Evolutionary conservation across 805 yeast species (phyloP), one percentile per base, ranked within the genome.

Genomic region (Metschnikowia noctiluminum): DNA sequence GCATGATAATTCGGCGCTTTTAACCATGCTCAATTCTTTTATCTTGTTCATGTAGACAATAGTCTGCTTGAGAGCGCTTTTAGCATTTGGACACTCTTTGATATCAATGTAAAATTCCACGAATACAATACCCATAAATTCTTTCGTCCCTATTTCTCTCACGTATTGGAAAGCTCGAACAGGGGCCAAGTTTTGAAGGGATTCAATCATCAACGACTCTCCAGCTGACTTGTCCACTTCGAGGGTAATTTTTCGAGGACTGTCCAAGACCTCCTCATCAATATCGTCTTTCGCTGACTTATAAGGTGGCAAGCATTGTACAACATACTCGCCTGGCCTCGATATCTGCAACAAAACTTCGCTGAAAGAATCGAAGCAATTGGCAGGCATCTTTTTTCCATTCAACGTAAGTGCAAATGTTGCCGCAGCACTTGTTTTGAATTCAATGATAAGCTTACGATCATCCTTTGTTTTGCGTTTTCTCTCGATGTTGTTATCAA

Each of bases 121-220:
- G 65, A 84, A 84, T 2, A 80, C 85, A 26, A 81, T 60, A 0
- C 89, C 89, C 50, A 72, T 66, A 1, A 82, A 73, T n/a, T 71
- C 74, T 41, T 73, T 75, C 2, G 81, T 68, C 6, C 76, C 70
- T 38, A 71, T 70, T 51, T 80, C 82, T 12, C 73, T 62, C 13
- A 82, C 55, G 15, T 80, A 55, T 36, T 73, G 70, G 36, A 81
- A 66, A 0, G 69, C 64, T 21, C 62, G 60, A 1, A 83, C 54
- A 12, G 63, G 62, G 1, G 78, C 79, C 46, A 75, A 68, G 2
- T 69, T 66, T 21, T 56, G 59, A 10, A 84, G 61, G 9, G 69
- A 65, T 15, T 75, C 77, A 3, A 62, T 49, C 8, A 84, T 55
- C 26, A 71, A 73, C 2, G 77, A 71, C 41, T 78, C 77, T 6